Percentiles rank a stretch among this genome's conserved stretches.
These are phyloP conservation scores for Cyberlindnera xishuangbannaensis DNA, from an alignment of 805 yeast species.

Conservation along the genomic window DNA sequence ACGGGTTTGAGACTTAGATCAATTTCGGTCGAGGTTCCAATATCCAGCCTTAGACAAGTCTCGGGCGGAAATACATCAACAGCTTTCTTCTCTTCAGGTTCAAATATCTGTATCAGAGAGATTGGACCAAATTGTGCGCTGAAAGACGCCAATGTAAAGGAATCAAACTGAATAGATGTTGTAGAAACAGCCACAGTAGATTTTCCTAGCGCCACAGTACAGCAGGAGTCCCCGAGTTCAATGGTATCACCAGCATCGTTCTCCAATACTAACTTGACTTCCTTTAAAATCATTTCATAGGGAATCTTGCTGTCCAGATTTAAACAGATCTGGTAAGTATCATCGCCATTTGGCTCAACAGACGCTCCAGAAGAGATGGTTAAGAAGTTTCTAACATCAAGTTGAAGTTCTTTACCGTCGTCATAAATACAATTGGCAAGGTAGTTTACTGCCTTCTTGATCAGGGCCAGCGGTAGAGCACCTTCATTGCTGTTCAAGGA, in stretches of 20 bases:
- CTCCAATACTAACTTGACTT: conserved; percentile 22
- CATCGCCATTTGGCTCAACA: conserved; percentile 11
- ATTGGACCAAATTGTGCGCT: conserved; percentile 24
- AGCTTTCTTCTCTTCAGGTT: conserved; percentile 2
- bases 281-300: background rate
- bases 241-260: conserved; percentile 7
- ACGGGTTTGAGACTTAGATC: conserved; percentile 15
- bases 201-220: conserved; percentile 2
- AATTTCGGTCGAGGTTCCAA: conserved; percentile 16
- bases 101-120: conserved; percentile 21
- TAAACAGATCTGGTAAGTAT: conserved; percentile 9
- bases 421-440: background rate
- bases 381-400: conserved; percentile 10
- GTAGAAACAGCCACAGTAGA: conserved; percentile 20
- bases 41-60: conserved; percentile 16
- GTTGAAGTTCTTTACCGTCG: background rate
- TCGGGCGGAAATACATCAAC: conserved; percentile 11
- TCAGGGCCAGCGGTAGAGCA: conserved; percentile 1
- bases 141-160: conserved; percentile 27
- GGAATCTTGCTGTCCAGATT: conserved; percentile 6
- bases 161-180: conserved; percentile 30
- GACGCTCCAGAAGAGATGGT: conserved; percentile 3
- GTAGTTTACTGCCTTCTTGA: conserved; percentile 7
- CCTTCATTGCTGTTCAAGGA: conserved; percentile 1
- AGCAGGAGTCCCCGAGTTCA: background rate